Evolutionary conservation across 2,329 filamentous ascomycete genomes (phyloP), one percentile per base, ranked within the genome.

Genomic region (Beauveria asiatica): DNA sequence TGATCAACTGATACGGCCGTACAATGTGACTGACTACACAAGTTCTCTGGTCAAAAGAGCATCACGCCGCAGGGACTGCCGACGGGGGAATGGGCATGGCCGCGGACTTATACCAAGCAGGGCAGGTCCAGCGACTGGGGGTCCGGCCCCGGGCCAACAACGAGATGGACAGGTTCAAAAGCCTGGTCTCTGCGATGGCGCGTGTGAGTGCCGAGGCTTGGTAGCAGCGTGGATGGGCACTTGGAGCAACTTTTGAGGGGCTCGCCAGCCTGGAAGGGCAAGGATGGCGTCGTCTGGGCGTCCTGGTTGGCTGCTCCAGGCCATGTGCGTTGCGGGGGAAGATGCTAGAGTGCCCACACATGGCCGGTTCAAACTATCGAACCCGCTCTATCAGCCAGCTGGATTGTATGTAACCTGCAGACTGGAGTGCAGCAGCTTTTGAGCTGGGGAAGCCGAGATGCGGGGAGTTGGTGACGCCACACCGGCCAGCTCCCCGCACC

Each of bases 371-470:
- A 19, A 30, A 19, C 46, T 51, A 58, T 58, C 21, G 46, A 58
- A 21, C 21, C 11, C 46, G 27, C 30, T 48, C n/a, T n/a, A 49
- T 46, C 25, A 46, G 21, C 16, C 9, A 39, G 55, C 45, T 30
- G 33, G 42, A 37, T 42, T 51, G 9, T 3, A 30, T 42, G 45
- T 21, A 46, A 19, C 23, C 10, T 46, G n/a, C n/a, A n/a, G n/a
- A n/a, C n/a, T n/a, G 41, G 42, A 21, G 42, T 30, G 11, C 37
- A 49, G 30, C 30, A 46, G 16, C 11, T 16, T 33, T 33, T 19
- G 16, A 9, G 55, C 56, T 58, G 56, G 56, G 56, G 56, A 50
- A 50, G 56, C 56, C 46, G 56, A 58, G 56, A 58, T 58, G 48
- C 30, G 56, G 56, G 56, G 56, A 23, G 42, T 58, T 58, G 30